Base-by-base conservation (phyloP, 345 rosid genomes). In the Acer saccharum region DNA sequence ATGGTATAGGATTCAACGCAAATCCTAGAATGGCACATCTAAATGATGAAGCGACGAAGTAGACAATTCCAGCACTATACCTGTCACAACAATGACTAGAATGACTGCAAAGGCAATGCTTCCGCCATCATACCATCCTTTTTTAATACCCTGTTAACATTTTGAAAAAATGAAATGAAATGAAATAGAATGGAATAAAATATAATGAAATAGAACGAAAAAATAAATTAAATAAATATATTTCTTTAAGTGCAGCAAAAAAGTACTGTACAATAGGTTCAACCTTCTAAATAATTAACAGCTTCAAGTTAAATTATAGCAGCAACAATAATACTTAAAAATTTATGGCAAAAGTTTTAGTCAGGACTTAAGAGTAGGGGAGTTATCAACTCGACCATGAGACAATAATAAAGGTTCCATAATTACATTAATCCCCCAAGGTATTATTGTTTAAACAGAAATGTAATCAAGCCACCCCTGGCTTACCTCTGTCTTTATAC, bases 81-180 rank as follows among this genome's bases (percentile, higher is more conserved):
- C 99, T 87, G 99, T 96, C 80, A 96, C 97, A 77, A 91, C 84
- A 81, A 96, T 90, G 81, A 96, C 99, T 74, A 96, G 94, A 68
- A 91, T 70, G 78, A 96, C 99, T 57, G 99, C 99, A 82, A 96
- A 90, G 77, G 92, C 90, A 75, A 96, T 96, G 92, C 99, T 96
- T 60, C 90, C 94, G 35, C 99, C 99, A 87, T 96, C 99, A 77
- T 92, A 96, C 99, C 99, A 96, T 73, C 99, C 99, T 86, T 87
- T 86, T 83, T 90, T 54, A 29, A 87, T 83, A 75, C 99, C 99
- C 99, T 95, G 76, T 64, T 61, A 77, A 72, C 2, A 65, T 68
- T 39, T 66, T 25, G 14, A 61, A 46, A 21, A 23, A 44, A 43
- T 16, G 18, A 55, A 71, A n/a, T 11, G 17, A 21, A 11, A 58